A percentile compares a stretch with the other conserved stretches of the same genome.
These are phyloP conservation scores for Pichia exigua DNA, from an alignment of 805 yeast species.

Conservation along the genomic window DNA sequence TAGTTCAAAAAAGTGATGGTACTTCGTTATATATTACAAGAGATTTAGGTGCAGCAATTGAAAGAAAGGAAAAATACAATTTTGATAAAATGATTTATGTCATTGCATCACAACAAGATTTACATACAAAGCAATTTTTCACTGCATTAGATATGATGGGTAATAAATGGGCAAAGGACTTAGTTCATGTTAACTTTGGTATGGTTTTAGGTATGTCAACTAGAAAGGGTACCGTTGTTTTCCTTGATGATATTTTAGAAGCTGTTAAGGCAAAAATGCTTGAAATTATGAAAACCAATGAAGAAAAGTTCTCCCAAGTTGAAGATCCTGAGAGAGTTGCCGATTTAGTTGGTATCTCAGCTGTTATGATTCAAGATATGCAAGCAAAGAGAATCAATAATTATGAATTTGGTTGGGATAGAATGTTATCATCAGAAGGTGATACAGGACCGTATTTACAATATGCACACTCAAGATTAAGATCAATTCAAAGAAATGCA, in stretches of 20 bases:
- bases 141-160: constrained; percentile 90
- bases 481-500: constrained; percentile 89
- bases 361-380: constrained; percentile 99
- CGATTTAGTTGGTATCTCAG: constrained; percentile 91
- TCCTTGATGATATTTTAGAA: constrained; percentile 86
- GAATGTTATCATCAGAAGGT: constrained; percentile 98
- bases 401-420: constrained; percentile 94
- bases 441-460: constrained; percentile 99
- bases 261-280: constrained; percentile 93
- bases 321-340: constrained; percentile 93
- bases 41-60: constrained; percentile 94
- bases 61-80: constrained; percentile 73
- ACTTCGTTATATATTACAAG: constrained; percentile 90
- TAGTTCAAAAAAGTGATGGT: constrained; percentile 92
- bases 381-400: constrained; percentile 93
- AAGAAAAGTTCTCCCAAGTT: constrained; percentile 83
- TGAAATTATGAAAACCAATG: constrained; percentile 91
- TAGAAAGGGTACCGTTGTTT: constrained; percentile 97
- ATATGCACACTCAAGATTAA: constrained; percentile 94
- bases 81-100: constrained; percentile 97
- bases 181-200: constrained; percentile 88
- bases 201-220: constrained; percentile 99
- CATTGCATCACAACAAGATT: constrained; percentile 93
- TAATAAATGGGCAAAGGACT: constrained; percentile 68
- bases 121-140: constrained; percentile 89